Conservation (phyloP, 129 eudicot species). For the Artemisia argyi region DNA sequence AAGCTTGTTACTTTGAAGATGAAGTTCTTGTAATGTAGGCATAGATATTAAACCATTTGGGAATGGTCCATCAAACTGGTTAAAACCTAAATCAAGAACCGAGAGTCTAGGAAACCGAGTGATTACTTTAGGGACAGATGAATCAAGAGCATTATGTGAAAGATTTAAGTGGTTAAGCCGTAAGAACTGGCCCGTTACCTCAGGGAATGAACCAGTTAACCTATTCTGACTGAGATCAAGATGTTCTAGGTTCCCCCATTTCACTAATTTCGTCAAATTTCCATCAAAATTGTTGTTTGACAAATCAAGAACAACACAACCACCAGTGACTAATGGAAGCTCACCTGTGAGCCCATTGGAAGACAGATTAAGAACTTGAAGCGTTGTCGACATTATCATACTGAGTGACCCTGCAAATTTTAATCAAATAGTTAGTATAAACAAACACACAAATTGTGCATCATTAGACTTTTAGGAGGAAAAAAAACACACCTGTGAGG, state of each 20-base stretch:
- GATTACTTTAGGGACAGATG: slow-evolving; percentile 66
- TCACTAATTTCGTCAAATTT: slow-evolving; percentile 64
- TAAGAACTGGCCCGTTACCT: slow-evolving; percentile 73
- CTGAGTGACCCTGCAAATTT: slow-evolving; percentile 68
- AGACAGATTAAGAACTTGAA: slow-evolving; percentile 73
- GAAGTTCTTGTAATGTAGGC: slow-evolving; percentile 83
- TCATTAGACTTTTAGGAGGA: background rate
- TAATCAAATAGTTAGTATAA: background rate
- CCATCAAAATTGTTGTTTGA: slow-evolving; percentile 80
- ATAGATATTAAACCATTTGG: slow-evolving; percentile 53
- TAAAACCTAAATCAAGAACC: slow-evolving; percentile 79
- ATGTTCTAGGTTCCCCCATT: slow-evolving; percentile 90
- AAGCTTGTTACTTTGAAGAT: slow-evolving; percentile 59
- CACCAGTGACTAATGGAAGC: slow-evolving; percentile 87
- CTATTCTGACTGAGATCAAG: slow-evolving; percentile 88
- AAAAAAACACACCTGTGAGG: slow-evolving; percentile 61
- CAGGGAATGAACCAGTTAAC: slow-evolving; percentile 77
- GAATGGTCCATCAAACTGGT: slow-evolving; percentile 70
- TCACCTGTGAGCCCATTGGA: slow-evolving; percentile 81
- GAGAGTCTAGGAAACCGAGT: slow-evolving; percentile 69
- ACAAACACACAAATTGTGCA: background rate
- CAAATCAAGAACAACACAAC: slow-evolving; percentile 74
- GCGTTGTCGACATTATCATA: slow-evolving; percentile 74
- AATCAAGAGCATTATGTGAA: slow-evolving; percentile 65
- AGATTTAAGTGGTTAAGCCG: slow-evolving; percentile 79